Evolutionary conservation across 192 early-diverging fungal species (phyloP), one percentile per base, ranked within the genome.

Genomic region (Gigaspora rosea): DNA sequence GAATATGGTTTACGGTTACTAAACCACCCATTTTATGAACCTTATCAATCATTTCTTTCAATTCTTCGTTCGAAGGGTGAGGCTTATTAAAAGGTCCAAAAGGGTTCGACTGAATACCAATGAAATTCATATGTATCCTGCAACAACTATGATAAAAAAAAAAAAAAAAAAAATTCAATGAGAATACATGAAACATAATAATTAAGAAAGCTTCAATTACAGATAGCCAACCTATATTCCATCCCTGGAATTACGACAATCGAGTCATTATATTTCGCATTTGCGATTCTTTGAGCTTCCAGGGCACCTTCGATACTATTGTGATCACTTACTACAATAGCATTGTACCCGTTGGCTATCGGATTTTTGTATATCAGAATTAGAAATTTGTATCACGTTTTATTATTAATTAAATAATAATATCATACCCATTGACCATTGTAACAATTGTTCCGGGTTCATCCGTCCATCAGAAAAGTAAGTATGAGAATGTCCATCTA

Each of bases 1-100:
- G 92, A 63, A 93, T 91, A 76, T 93, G 92, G 80, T 93, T 93
- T 3, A 92, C 90, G 64, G 92, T 90, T 0, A 90, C 92, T 22
- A 93, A 70, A 0, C 92, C 92, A 48, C 92, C 92, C 13, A 92
- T 65, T 59, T 83, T 83, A 78, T 93, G 92, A 12, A 85, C 83
- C 67, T 82, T 82, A 35, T 81, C 75, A 57, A 93, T 93, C 0
- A 86, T 89, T 6, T 68, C 61, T 75, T 82, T 80, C 8, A 93
- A 69, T 4, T 92, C 86, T 46, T 90, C 82, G 63, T 93, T 88
- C 49, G 85, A 85, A 8, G 92, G 92, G 54, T 84, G 86, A 10
- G 85, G 84, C 18, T 54, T 54, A 54, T 82, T 82, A 36, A 78
- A 81, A 16, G 82, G 80, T 8, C 79, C 82, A 35, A 78, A 73